A percentile compares a stretch with the other conserved stretches of the same genome.
phyloP scores from a whole-genome alignment of 352 stramenopile species.

The Aphanomyces stellatus region DNA sequence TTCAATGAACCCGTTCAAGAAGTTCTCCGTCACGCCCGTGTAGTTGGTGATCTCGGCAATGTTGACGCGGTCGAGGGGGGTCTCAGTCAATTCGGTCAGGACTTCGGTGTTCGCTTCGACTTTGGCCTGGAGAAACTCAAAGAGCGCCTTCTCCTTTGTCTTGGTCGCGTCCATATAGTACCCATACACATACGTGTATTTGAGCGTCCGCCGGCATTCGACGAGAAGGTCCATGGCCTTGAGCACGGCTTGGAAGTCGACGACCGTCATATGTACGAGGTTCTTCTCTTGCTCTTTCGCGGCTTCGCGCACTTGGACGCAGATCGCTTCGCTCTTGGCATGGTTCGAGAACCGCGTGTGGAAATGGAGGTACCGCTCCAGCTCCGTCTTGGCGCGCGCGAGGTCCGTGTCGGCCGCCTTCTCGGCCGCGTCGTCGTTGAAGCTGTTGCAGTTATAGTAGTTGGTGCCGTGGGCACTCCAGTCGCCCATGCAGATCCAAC shows the following conservation, averaged over 20 bases:
- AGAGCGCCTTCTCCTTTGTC: constrained; percentile 4
- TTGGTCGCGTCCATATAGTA: constrained; percentile 15
- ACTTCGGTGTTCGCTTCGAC: constrained; percentile 15
- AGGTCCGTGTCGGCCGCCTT: constrained; percentile 32
- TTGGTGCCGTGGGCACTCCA: constrained; percentile 21
- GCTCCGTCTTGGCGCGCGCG: constrained; percentile 61
- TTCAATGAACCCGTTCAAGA: constrained; percentile 12
- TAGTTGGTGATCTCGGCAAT: constrained; percentile 13
- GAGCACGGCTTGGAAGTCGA: constrained; percentile 23
- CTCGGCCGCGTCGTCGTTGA: no score
- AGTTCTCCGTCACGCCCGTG: constrained; percentile 18
- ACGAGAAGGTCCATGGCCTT: constrained; percentile 18
- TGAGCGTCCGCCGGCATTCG: constrained; percentile 18
- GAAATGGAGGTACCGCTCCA: constrained; percentile 91
- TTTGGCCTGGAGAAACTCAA: constrained; percentile 17
- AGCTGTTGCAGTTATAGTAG: constrained; percentile 91
- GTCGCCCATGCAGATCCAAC: constrained; percentile 49
- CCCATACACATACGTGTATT: constrained; percentile 22
- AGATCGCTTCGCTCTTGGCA: constrained; percentile 14
- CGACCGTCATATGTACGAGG: constrained; percentile 86
- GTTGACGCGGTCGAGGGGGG: neutral
- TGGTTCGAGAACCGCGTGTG: constrained; percentile 57
- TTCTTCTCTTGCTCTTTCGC: neutral
- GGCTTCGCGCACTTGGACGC: neutral
- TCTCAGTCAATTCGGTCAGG: constrained; percentile 15